Conservation (phyloP, 495 filamentous ascomycete genomes). For the Astrothelium macrocarpum region DNA sequence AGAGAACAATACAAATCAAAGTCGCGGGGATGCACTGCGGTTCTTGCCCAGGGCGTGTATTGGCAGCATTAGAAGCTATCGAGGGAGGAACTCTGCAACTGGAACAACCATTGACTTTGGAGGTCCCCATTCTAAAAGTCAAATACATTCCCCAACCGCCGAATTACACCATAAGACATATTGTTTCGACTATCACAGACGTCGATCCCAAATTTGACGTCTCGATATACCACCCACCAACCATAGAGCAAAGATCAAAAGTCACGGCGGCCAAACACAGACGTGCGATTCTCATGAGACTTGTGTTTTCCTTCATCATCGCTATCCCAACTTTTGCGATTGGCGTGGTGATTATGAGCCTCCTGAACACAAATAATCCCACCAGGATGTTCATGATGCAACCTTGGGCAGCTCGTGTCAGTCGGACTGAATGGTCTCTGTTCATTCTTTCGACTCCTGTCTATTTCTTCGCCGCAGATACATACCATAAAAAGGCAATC, state of each 20-base stretch:
- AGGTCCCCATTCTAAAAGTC: conserved; percentile 58
- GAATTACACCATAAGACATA: conserved; percentile 63
- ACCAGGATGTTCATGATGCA: conserved; percentile 55
- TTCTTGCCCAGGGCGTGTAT: conserved; percentile 63
- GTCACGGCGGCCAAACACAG: conserved; percentile 36
- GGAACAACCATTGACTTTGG: conserved; percentile 40
- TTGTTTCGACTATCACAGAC: conserved; percentile 56
- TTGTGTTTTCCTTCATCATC: conserved; percentile 59
- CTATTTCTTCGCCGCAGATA: conserved; percentile 79
- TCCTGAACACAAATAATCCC: conserved; percentile 51
- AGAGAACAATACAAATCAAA: conserved; percentile 53
- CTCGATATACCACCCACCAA: conserved; percentile 68
- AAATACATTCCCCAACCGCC: conserved; percentile 61
- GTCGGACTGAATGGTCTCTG: conserved; percentile 69
- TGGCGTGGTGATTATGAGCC: conserved; percentile 83
- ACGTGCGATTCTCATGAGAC: conserved; percentile 37
- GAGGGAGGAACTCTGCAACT: conserved; percentile 41
- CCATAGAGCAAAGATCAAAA: conserved; percentile 74
- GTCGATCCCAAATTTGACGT: conserved; percentile 55
- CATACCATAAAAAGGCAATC: conserved; percentile 69
- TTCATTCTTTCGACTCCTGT: conserved; percentile 83
- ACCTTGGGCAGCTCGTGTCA: conserved; percentile 54
- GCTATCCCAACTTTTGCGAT: conserved; percentile 84
- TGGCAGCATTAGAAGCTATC: conserved; percentile 39
- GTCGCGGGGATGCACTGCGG: conserved; percentile 84